Evolutionary conservation across 805 yeast species (phyloP).

Genomic region (Yarrowia osloensis): DNA sequence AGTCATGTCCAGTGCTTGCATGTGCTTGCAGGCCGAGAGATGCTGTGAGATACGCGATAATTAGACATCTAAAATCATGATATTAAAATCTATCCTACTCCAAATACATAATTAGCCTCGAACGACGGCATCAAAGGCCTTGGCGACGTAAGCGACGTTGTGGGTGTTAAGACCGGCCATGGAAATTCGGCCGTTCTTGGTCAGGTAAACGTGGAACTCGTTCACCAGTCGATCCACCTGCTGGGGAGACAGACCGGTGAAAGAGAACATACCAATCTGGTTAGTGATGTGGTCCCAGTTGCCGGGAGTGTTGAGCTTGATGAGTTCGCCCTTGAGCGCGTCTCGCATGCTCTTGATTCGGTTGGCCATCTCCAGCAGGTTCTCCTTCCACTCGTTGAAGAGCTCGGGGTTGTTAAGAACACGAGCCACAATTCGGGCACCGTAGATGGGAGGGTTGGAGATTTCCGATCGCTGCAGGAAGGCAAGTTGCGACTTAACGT

Average conservation of each 20-base stretch:
- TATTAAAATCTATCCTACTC: slow-evolving; percentile 7
- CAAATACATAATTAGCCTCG: slow-evolving; percentile 20
- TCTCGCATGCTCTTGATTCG: slow-evolving; percentile 75
- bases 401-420: slow-evolving; percentile 64
- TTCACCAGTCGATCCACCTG: slow-evolving; percentile 72
- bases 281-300: slow-evolving; percentile 84
- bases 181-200: slow-evolving; percentile 88
- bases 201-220: slow-evolving; percentile 78
- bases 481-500: slow-evolving; percentile 77
- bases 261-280: slow-evolving; percentile 97
- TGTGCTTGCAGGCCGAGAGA: neutral
- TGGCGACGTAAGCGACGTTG: slow-evolving; percentile 63
- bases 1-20: neutral
- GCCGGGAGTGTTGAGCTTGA: slow-evolving; percentile 55
- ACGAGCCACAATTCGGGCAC: slow-evolving; percentile 82
- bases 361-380: slow-evolving; percentile 75
- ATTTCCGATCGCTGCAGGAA: slow-evolving; percentile 80
- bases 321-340: slow-evolving; percentile 62
- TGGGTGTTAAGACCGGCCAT: slow-evolving; percentile 82
- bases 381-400: slow-evolving; percentile 73
- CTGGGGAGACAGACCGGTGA: slow-evolving; percentile 72
- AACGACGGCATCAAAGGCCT: slow-evolving; percentile 44
- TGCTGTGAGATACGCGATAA: neutral
- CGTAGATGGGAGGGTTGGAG: slow-evolving; percentile 94
- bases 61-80: neutral